Conservation (phyloP, 2,329 filamentous ascomycete genomes). For the Aspergillus intermedius region DNA sequence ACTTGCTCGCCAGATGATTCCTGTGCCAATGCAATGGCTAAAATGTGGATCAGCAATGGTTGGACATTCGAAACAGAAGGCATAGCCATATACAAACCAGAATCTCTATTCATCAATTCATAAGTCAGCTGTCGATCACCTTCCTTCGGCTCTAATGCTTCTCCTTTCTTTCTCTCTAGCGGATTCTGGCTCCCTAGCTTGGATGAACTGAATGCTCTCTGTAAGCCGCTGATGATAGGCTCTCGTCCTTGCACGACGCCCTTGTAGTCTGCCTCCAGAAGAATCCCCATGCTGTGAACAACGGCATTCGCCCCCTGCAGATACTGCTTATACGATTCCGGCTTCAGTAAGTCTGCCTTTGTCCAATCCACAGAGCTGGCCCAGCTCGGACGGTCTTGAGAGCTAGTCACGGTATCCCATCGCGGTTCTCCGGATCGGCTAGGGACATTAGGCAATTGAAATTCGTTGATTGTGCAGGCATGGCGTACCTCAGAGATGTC, state of each 20-base stretch:
- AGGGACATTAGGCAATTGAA: conserved; percentile 6
- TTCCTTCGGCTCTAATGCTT: conserved; percentile 59
- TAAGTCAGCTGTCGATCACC: conserved; percentile 78
- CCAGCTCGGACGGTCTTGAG: conserved; percentile 67
- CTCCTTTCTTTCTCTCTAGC: conserved; percentile 54
- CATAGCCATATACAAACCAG: conserved; percentile 35
- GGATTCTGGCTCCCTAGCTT: conserved; percentile 62
- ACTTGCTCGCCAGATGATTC: conserved; percentile 62
- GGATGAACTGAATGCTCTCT: conserved; percentile 66
- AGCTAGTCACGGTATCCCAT: conserved; percentile 75
- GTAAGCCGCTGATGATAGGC: conserved; percentile 70
- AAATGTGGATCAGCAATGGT: conserved; percentile 27
- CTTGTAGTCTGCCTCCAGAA: conserved; percentile 97
- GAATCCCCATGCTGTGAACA: conserved; percentile 90
- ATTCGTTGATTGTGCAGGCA: background rate
- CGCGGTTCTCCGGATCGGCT: conserved; percentile 85
- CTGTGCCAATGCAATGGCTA: conserved; percentile 73
- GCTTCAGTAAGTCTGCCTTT: conserved; percentile 78
- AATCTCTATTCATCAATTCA: conserved; percentile 93
- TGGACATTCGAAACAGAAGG: background rate
- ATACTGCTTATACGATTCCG: conserved; percentile 68
- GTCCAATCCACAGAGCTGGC: conserved; percentile 78
- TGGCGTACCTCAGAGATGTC: conserved; percentile 73
- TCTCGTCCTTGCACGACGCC: conserved; percentile 77
- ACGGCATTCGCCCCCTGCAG: conserved; percentile 75